Evolutionary conservation across 768 basidiomycete species (phyloP).

Genomic region (Cyclocybe cylindracea): DNA sequence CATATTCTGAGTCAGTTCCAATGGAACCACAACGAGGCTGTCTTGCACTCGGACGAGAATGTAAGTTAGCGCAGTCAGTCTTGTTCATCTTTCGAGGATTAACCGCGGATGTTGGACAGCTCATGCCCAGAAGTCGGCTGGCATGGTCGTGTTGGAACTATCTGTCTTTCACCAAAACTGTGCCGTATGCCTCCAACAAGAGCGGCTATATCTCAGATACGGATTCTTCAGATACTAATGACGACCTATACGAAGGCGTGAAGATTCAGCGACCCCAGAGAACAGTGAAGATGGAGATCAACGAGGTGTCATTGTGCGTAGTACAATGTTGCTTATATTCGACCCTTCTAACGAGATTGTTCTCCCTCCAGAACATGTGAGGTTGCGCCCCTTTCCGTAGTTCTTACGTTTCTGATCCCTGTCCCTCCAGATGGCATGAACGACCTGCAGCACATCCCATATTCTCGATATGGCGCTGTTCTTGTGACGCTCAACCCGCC

Average conservation of each 20-base stretch:
- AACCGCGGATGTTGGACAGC: conserved; percentile 29
- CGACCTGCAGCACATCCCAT: conserved; percentile 66
- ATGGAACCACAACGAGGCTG: conserved; percentile 69
- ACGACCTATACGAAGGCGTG: conserved; percentile 13
- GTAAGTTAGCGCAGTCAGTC: conserved; percentile 34
- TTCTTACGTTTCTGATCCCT: not conserved
- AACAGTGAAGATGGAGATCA: conserved; percentile 38
- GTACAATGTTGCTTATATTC: not conserved
- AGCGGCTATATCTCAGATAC: conserved; percentile 1
- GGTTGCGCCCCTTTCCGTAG: not conserved
- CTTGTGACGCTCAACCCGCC: conserved; percentile 77
- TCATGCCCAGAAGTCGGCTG: conserved; percentile 62
- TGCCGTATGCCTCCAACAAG: not conserved
- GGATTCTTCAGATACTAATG: not conserved
- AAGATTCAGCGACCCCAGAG: conserved; percentile 19
- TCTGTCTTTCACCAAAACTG: conserved; percentile 46
- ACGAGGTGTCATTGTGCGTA: conserved; percentile 63
- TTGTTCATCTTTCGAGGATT: not conserved
- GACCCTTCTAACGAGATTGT: conserved; percentile 1
- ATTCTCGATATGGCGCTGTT: conserved; percentile 56
- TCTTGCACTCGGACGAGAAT: conserved; percentile 63
- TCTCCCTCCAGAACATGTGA: conserved; percentile 42
- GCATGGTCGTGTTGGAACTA: conserved; percentile 87
- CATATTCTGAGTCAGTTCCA: conserved; percentile 56
- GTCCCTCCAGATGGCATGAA: conserved; percentile 67